Base-by-base conservation (phyloP, 2,329 filamentous ascomycete species). In the Polytolypa hystricis region DNA sequence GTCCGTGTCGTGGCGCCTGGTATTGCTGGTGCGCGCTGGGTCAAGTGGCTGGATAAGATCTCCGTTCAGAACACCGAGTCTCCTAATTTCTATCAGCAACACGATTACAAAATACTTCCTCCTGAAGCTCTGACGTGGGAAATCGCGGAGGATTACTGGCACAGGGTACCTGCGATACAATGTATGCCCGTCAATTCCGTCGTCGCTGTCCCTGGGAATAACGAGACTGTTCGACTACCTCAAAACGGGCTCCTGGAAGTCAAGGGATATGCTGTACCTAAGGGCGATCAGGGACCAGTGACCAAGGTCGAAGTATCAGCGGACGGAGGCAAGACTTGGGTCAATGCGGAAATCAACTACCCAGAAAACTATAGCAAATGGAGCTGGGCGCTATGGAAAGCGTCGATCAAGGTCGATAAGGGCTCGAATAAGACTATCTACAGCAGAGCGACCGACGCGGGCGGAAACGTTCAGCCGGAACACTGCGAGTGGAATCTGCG, bases 51-150 rank as follows among this genome's bases (percentile, higher is more conserved):
- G 3, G 70, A 72, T 42, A 55, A 56, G 7, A 67, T 75, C 40
- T 70, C 63, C 2, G 61, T 75, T 2, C 67, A 70, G 42, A 53
- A 57, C 33, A 42, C 57, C 32, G 70, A 76, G 45, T 70, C 65
- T 15, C 53, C 56, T 4, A 75, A 73, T 44, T 66, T 69, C 50
- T 77, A 77, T 47, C 71, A 74, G 53, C 66, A 69, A 39, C 63
- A 60, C 33, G 73, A 77, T 52, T 77, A 77, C 57, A 77, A 76
- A 50, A 61, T 73, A 19, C 56, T 77, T 5, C 72, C 72, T 1
- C 67, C 67, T 0, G 61, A 72, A 23, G 70, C 64, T 0, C 56
- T 61, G 8, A 64, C 62, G 35, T 59, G 56, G 33, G 62, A 69
- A 33, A 60, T 64, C 11, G 73, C 73, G 3, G 62, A 68, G 42